Evolutionary conservation across 2,329 filamentous ascomycete genomes (phyloP).

Genomic region (Cercospora citrullina): DNA sequence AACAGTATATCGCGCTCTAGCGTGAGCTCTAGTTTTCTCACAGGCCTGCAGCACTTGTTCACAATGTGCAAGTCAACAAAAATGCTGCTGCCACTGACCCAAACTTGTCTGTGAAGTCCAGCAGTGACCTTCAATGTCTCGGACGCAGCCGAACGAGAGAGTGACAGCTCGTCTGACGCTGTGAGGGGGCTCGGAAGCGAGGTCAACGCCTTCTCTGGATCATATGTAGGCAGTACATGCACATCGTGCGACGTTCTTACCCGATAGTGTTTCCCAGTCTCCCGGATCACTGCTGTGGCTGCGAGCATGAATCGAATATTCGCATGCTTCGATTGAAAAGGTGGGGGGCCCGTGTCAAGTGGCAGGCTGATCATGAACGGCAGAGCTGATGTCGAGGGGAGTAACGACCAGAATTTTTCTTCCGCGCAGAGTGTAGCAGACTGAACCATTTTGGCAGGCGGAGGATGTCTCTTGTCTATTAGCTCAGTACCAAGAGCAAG

Average conservation of each 20-base stretch:
- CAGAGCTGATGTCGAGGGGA: slow-evolving; percentile 49
- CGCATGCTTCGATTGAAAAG: slow-evolving; percentile 55
- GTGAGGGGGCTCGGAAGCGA: slow-evolving; percentile 55
- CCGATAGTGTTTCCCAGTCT: slow-evolving; percentile 51
- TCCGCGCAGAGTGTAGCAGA: slow-evolving; percentile 40
- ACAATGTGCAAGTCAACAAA: slow-evolving; percentile 56
- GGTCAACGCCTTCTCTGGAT: slow-evolving; percentile 57
- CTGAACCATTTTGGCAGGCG: slow-evolving; percentile 53
- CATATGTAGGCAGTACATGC: slow-evolving; percentile 55
- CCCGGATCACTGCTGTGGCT: slow-evolving; percentile 50
- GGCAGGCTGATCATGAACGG: slow-evolving; percentile 57
- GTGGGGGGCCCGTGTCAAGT: slow-evolving; percentile 56
- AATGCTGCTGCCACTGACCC: slow-evolving; percentile 57
- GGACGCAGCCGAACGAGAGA: slow-evolving; percentile 43
- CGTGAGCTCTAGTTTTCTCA: slow-evolving; percentile 54
- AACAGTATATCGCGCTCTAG: slow-evolving; percentile 54
- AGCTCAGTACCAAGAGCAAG: slow-evolving; percentile 54
- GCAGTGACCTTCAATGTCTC: slow-evolving; percentile 54
- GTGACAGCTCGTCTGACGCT: slow-evolving; percentile 50
- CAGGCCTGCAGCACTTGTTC: slow-evolving; percentile 52
- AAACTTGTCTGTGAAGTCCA: slow-evolving; percentile 58
- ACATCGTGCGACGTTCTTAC: slow-evolving; percentile 54
- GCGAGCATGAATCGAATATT: slow-evolving; percentile 54
- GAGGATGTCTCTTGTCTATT: slow-evolving; percentile 52
- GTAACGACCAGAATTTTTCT: slow-evolving; percentile 52